These are phyloP conservation scores for Epichloe amarillans DNA, from an alignment of 2,329 filamentous ascomycete genomes.

Conservation along the genomic window DNA sequence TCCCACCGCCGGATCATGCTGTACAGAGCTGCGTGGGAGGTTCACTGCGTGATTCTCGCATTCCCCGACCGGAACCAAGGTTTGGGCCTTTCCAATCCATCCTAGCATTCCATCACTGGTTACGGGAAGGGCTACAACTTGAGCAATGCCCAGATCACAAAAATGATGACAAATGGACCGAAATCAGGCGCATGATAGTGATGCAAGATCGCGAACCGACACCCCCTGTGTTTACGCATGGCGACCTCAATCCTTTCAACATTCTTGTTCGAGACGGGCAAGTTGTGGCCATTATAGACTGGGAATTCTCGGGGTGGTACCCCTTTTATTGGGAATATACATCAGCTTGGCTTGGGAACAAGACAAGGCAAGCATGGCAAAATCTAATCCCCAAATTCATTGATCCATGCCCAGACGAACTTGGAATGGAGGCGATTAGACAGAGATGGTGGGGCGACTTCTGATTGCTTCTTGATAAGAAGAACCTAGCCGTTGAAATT, in stretches of 20 bases:
- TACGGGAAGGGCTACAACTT: constrained; percentile 15
- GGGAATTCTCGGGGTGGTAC: constrained; percentile 21
- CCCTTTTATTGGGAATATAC: constrained; percentile 23
- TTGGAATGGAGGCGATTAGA: constrained; percentile 27
- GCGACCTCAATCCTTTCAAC: constrained; percentile 29
- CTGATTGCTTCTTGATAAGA: constrained; percentile 1
- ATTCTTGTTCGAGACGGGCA: constrained; percentile 26
- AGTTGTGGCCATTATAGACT: constrained; percentile 30
- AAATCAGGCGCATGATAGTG: constrained; percentile 19
- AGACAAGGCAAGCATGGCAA: constrained; percentile 23
- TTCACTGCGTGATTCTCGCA: constrained; percentile 16
- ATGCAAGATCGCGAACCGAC: constrained; percentile 23
- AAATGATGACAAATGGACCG: constrained; percentile 12
- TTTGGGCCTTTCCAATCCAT: constrained; percentile 20
- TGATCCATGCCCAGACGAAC: constrained; percentile 20
- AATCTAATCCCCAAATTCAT: constrained; percentile 21
- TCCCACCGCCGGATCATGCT: constrained; percentile 9
- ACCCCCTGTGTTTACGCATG: constrained; percentile 32
- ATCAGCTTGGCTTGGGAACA: constrained; percentile 11
- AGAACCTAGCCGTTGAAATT: not conserved
- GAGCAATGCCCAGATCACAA: constrained; percentile 8
- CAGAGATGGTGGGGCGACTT: constrained; percentile 21
- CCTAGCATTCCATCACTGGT: constrained; percentile 19
- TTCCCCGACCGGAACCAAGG: constrained; percentile 8
- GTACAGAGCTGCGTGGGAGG: constrained; percentile 15